Conservation (phyloP, 805 yeast species). For the Suhomyces sp. region DNA sequence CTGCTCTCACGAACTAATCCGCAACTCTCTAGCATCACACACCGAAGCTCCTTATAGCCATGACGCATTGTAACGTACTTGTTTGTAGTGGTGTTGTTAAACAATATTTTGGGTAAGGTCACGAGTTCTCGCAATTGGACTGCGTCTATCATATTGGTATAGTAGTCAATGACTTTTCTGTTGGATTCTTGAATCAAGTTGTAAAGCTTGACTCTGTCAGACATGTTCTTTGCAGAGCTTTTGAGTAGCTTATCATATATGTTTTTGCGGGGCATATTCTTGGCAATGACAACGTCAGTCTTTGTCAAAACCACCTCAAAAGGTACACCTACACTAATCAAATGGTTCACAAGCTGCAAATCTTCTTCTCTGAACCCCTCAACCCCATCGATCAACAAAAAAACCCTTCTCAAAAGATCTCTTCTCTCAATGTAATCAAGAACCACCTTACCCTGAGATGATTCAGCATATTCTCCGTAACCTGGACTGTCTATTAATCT, state of each 20-base stretch:
- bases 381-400: slow-evolving; percentile 57
- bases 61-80: slow-evolving; percentile 35
- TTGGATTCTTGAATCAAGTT: slow-evolving; percentile 20
- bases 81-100: slow-evolving; percentile 49
- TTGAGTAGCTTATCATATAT: slow-evolving; percentile 5
- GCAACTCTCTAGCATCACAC: slow-evolving; percentile 52
- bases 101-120: slow-evolving; percentile 43
- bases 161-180: slow-evolving; percentile 22
- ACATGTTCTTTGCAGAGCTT: slow-evolving; percentile 2
- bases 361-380: slow-evolving; percentile 63
- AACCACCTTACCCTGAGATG: slow-evolving; percentile 67
- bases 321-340: slow-evolving; percentile 56
- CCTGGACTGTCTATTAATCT: slow-evolving; percentile 87
- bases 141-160: slow-evolving; percentile 36
- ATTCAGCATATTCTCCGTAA: slow-evolving; percentile 70
- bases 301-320: slow-evolving; percentile 79
- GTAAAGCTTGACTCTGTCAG: neutral
- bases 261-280: slow-evolving; percentile 18
- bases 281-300: slow-evolving; percentile 52
- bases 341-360: slow-evolving; percentile 44
- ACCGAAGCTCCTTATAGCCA: slow-evolving; percentile 55
- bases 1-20: slow-evolving; percentile 28
- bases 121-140: slow-evolving; percentile 34
- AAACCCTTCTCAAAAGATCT: slow-evolving; percentile 53
- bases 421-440: slow-evolving; percentile 59